A percentile compares a stretch with the other conserved stretches of the same genome.
These are phyloP conservation scores for Penicillium olsonii DNA, from an alignment of 2,329 filamentous ascomycete genomes.

Conservation along the genomic window DNA sequence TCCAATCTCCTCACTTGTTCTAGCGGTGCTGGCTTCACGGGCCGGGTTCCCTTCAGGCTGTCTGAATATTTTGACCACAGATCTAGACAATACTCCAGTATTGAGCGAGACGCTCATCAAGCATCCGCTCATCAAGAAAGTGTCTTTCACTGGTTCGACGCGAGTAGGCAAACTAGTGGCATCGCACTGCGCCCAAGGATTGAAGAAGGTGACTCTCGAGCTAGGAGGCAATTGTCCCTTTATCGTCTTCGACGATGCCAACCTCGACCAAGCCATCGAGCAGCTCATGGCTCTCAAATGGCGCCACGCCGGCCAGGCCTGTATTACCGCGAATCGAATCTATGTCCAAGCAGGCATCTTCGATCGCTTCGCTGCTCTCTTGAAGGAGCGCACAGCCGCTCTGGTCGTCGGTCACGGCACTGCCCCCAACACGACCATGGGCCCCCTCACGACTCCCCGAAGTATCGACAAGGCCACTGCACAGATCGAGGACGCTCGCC, in stretches of 20 bases:
- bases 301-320: slow-evolving; percentile 48
- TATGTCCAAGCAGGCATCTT: slow-evolving; percentile 47
- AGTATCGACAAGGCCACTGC: slow-evolving; percentile 55
- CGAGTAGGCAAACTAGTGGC: slow-evolving; percentile 64
- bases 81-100: slow-evolving; percentile 41
- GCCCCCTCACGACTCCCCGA: slow-evolving; percentile 60
- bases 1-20: slow-evolving; percentile 56
- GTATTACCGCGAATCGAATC: slow-evolving; percentile 48
- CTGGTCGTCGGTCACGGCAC: slow-evolving; percentile 64
- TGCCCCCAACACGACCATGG: slow-evolving; percentile 58
- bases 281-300: slow-evolving; percentile 46
- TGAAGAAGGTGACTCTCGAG: slow-evolving; percentile 67
- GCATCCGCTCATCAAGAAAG: slow-evolving; percentile 62
- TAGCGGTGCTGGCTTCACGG: slow-evolving; percentile 55
- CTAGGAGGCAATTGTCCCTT: slow-evolving; percentile 67
- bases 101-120: slow-evolving; percentile 53
- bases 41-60: slow-evolving; percentile 62
- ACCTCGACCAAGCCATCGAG: slow-evolving; percentile 52
- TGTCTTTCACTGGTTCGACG: slow-evolving; percentile 62
- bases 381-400: slow-evolving; percentile 53
- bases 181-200: slow-evolving; percentile 58
- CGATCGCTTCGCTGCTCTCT: slow-evolving; percentile 57
- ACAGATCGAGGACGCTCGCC: slow-evolving; percentile 67
- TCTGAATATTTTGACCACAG: slow-evolving; percentile 61
- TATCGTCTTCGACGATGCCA: slow-evolving; percentile 65